These are phyloP conservation scores for Baudoinia panamericana DNA, from an alignment of 495 filamentous ascomycete species.

Conservation along the genomic window DNA sequence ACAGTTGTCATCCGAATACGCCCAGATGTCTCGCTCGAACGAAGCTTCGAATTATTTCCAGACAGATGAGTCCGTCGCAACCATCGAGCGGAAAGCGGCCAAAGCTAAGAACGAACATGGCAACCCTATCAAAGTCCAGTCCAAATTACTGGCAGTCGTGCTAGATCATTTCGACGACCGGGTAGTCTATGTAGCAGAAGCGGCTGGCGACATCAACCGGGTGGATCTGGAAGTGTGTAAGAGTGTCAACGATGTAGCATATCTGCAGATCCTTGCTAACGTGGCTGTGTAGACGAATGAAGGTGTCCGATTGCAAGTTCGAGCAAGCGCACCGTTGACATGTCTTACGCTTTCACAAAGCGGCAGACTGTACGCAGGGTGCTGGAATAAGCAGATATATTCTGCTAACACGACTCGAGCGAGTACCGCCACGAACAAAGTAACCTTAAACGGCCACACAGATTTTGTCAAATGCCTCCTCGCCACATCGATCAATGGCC, in stretches of 20 bases:
- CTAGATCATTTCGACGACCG: conserved; percentile 50
- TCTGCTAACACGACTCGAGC: too few species aligned
- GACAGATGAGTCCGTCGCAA: conserved; percentile 65
- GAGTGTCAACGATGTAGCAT: conserved; percentile 6
- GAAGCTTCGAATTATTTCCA: conserved; percentile 78
- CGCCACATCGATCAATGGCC: conserved; percentile 31
- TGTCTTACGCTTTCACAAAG: conserved; percentile 53
- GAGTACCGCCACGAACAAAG: conserved; percentile 29
- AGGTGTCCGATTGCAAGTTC: conserved; percentile 44
- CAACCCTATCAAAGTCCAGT: conserved; percentile 62
- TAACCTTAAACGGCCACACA: conserved; percentile 55
- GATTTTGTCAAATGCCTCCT: conserved; percentile 82
- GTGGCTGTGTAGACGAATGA: conserved; percentile 19
- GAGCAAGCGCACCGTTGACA: conserved; percentile 66
- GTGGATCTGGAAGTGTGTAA: conserved; percentile 63
- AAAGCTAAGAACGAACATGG: conserved; percentile 79
- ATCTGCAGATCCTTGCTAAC: background rate
- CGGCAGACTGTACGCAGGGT: conserved; percentile 61
- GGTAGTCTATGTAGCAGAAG: conserved; percentile 66
- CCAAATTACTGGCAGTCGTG: conserved; percentile 73
- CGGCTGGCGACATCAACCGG: conserved; percentile 59
- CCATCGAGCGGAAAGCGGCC: conserved; percentile 53
- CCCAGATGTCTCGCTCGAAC: conserved; percentile 52
- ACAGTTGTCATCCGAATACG: too few species aligned
- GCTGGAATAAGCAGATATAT: conserved; percentile 82